Evolutionary conservation across 257 asterid species (phyloP), one percentile per base, ranked within the genome.

Genomic region (Ehretia macrophylla): DNA sequence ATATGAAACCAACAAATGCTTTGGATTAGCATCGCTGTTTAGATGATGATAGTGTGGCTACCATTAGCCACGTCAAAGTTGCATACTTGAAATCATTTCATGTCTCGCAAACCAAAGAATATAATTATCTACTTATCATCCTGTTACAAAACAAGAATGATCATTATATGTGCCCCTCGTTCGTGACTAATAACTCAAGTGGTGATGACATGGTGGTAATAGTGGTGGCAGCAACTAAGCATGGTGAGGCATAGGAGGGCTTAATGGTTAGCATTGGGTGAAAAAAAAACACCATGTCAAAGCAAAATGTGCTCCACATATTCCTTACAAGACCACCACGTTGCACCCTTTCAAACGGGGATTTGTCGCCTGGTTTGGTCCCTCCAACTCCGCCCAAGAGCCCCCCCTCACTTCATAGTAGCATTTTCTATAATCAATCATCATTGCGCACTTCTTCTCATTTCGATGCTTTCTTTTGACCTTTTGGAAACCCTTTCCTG

Each of bases 311-410:
- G 75, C 57, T 51, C 45, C 69, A 63, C 55, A 63, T 46, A 40
- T 58, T 44, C 62, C 59, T 46, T 18, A 67, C 74, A 59, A 49
- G 47, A 54, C 13, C 54, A 65, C 62, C 77, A 58, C 59, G 73
- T 65, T 64, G 56, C 53, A 62, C 77, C 76, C 63, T 22, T 66
- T 66, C 53, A 14, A 58, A 69, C 60, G 63, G 72, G 68, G 68
- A 69, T 70, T 59, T 69, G 79, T 67, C 75, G 63, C 51, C 62
- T 50, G 18, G 23, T 4, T 40, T 59, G 51, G 21, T 59, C 60
- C 73, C 62, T 23, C 62, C 60, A 67, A 37, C 51, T 72, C 65
- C 46, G 60, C 40, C 72, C 63, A 49, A 50, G 61, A 47, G 17
- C 42, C 35, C 10, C 52, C 4, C 46, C 12, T 17, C 54, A 20